phyloP scores from a whole-genome alignment of 2,329 filamentous ascomycete genomes.

The Hypoxylon sp. region DNA sequence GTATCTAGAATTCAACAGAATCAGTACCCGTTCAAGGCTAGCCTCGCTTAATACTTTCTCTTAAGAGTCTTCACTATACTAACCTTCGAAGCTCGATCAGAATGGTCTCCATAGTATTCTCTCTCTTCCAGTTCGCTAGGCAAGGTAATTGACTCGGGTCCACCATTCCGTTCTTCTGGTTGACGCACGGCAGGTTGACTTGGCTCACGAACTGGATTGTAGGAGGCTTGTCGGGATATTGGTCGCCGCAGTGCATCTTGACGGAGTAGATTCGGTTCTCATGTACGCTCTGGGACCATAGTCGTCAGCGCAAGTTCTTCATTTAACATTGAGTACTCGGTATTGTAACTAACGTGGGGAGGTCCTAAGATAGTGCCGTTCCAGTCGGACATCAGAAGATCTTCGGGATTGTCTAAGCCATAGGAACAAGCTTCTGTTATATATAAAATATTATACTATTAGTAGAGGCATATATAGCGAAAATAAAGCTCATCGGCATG shows the following conservation, averaged over 20 bases:
- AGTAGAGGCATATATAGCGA: background rate
- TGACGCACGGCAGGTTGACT: conserved; percentile 97
- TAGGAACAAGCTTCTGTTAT: conserved; percentile 92
- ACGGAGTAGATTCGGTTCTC: conserved; percentile 99
- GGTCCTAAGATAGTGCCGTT: conserved; percentile 97
- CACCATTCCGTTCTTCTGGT: conserved; percentile 83
- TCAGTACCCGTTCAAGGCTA: conserved; percentile 33
- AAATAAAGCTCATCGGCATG: conserved; percentile 12
- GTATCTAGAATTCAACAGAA: conserved; percentile 69
- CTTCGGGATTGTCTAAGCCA: conserved; percentile 92
- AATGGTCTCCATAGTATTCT: conserved; percentile 96
- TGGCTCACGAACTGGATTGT: conserved; percentile 93
- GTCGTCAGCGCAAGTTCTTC: conserved; percentile 21
- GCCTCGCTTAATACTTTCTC: conserved; percentile 10
- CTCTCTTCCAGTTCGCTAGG: conserved; percentile 89
- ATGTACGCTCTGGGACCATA: conserved; percentile 82
- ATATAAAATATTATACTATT: conserved; percentile 3
- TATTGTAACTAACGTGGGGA: conserved; percentile 80
- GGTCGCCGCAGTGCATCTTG: conserved; percentile 92
- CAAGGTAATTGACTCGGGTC: conserved; percentile 88
- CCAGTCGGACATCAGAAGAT: conserved; percentile 98
- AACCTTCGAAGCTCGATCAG: conserved; percentile 87
- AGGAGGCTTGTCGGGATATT: conserved; percentile 91
- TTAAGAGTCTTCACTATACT: conserved; percentile 45
- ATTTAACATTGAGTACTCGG: conserved; percentile 3